A percentile compares a stretch with the other conserved stretches of the same genome.
phyloP scores from a whole-genome alignment of 129 eudicot genomes.

The Flaveria trinervia region DNA sequence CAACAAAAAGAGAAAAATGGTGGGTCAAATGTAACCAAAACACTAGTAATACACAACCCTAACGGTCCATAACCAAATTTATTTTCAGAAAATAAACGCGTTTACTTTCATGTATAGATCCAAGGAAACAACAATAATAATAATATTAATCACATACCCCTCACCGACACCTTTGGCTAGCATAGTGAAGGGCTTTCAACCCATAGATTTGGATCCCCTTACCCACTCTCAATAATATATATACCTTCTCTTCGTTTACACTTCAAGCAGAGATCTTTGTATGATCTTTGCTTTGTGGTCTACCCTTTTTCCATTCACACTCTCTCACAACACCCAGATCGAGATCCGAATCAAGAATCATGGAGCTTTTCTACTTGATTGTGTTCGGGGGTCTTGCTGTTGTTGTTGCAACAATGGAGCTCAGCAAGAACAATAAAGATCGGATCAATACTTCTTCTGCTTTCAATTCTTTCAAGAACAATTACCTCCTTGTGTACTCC shows the following conservation, averaged over 20 bases:
- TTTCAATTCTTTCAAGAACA: conserved; percentile 93
- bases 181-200: background rate
- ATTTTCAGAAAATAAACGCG: conserved; percentile 12
- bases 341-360: conserved; percentile 29
- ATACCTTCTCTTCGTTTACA: background rate
- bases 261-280: conserved; percentile 12
- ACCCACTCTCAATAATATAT: background rate
- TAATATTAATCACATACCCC: conserved; percentile 3
- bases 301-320: conserved; percentile 34
- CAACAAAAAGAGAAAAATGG: too few relatives aligned
- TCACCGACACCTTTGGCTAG: conserved; percentile 37
- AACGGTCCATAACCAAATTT: background rate
- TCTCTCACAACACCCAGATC: conserved; percentile 19
- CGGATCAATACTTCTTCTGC: conserved; percentile 81
- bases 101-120: conserved; percentile 10
- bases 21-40: too few relatives aligned
- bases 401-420: conserved; percentile 76
- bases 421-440: conserved; percentile 86
- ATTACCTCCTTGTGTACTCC: conserved; percentile 92
- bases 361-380: conserved; percentile 87
- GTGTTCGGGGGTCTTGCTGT: conserved; percentile 73
- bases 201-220: conserved; percentile 20
- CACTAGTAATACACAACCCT: too few relatives aligned
- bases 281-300: conserved; percentile 6
- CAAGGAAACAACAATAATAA: background rate